These are phyloP conservation scores for Aspergillus coremiiformis DNA, from an alignment of 495 filamentous ascomycete genomes.

Conservation along the genomic window DNA sequence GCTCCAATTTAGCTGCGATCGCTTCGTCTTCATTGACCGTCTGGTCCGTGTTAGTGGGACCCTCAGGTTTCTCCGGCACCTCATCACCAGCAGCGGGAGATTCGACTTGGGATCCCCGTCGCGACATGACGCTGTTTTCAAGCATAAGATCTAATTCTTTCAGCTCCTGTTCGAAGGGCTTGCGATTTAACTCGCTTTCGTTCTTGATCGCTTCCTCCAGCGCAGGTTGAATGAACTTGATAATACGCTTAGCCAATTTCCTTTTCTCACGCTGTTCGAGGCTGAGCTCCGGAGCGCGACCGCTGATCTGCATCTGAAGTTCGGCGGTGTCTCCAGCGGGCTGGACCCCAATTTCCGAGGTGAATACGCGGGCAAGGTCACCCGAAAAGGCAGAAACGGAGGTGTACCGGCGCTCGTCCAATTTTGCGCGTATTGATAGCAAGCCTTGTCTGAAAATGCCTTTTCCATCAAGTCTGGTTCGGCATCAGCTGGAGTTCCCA, in stretches of 20 bases:
- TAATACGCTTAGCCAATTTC: slow-evolving; percentile 71
- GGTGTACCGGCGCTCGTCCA: slow-evolving; percentile 66
- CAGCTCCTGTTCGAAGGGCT: slow-evolving; percentile 59
- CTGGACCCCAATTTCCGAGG: slow-evolving; percentile 53
- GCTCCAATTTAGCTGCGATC: slow-evolving; percentile 14
- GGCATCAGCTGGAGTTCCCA: slow-evolving; percentile 27
- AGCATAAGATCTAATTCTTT: slow-evolving; percentile 68
- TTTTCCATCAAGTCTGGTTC: slow-evolving; percentile 61
- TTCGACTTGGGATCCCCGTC: slow-evolving; percentile 32
- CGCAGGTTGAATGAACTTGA: slow-evolving; percentile 68
- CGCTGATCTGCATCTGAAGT: slow-evolving; percentile 46
- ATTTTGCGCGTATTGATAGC: slow-evolving; percentile 50
- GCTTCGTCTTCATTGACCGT: slow-evolving; percentile 17
- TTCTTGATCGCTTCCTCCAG: slow-evolving; percentile 70
- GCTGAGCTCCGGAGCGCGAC: slow-evolving; percentile 48
- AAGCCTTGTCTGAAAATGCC: slow-evolving; percentile 62
- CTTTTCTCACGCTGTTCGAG: slow-evolving; percentile 58
- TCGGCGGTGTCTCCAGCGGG: slow-evolving; percentile 46
- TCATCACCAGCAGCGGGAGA: slow-evolving; percentile 24
- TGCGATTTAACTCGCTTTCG: slow-evolving; percentile 69
- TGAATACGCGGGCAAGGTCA: slow-evolving; percentile 66
- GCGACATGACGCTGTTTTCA: slow-evolving; percentile 48
- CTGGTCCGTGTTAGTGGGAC: slow-evolving; percentile 10
- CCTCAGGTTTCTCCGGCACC: slow-evolving; percentile 12
- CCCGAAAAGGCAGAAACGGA: slow-evolving; percentile 65